Evolutionary conservation across 352 stramenopile genomes (phyloP).

Genomic region (Phytophthora lateralis): DNA sequence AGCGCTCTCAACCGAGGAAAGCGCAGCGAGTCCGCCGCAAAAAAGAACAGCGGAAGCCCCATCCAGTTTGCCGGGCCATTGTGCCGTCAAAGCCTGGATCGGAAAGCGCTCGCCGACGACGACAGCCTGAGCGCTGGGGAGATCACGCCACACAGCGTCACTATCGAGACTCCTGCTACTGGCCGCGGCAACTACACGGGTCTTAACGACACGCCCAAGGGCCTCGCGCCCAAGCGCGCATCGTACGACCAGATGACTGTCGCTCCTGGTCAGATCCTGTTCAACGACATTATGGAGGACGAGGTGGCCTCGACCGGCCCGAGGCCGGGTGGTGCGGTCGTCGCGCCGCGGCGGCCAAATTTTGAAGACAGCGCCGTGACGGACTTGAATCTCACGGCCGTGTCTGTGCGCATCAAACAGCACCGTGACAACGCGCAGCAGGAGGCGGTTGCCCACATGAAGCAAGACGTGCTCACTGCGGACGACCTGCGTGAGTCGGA

Average conservation of each 20-base stretch:
- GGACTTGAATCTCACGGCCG: constrained; percentile 57
- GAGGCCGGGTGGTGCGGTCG: constrained; percentile 6
- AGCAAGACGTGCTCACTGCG: constrained; percentile 53
- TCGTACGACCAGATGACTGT: constrained; percentile 26
- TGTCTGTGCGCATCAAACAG: constrained; percentile 59
- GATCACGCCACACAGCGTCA: constrained; percentile 31
- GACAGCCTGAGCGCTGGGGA: constrained; percentile 27
- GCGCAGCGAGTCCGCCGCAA: constrained; percentile 20
- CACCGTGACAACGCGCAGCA: constrained; percentile 42
- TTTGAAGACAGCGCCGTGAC: constrained; percentile 41
- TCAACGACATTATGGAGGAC: constrained; percentile 72
- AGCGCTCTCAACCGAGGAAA: constrained; percentile 40
- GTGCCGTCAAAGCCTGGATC: constrained; percentile 51
- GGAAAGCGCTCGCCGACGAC: constrained; percentile 33
- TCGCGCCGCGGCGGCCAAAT: constrained; percentile 13
- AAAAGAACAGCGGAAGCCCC: constrained; percentile 43
- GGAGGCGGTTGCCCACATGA: constrained; percentile 30
- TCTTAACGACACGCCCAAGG: constrained; percentile 38
- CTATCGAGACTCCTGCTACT: constrained; percentile 36
- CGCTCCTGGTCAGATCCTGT: constrained; percentile 46
- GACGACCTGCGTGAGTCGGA: constrained; percentile 56
- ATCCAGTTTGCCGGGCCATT: constrained; percentile 58
- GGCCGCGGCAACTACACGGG: constrained; percentile 34
- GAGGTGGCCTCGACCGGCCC: constrained; percentile 36
- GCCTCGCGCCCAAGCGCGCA: constrained; percentile 16